A percentile compares a stretch with the other conserved stretches of the same genome.
Conservation (phyloP, 169 alveolate species). For the Amoebophrya sp. region DNA sequence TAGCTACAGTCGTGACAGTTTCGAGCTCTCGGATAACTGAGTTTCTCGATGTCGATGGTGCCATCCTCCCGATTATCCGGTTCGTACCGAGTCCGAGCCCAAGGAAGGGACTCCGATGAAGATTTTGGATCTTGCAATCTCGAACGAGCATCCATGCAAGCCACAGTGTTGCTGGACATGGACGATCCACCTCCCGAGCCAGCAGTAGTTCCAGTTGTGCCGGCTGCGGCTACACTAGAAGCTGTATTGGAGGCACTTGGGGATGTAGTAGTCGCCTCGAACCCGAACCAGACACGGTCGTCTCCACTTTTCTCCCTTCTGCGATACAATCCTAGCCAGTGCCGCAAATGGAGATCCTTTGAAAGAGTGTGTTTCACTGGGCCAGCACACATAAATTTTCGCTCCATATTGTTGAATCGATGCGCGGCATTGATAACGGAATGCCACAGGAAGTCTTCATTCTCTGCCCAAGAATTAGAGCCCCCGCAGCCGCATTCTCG, state of each 20-base stretch:
- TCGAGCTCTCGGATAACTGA: neutral
- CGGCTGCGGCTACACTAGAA: no score
- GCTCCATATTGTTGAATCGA: neutral
- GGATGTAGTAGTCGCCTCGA: no score
- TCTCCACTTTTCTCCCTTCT: neutral
- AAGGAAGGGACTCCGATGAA: neutral
- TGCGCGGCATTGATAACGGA: neutral
- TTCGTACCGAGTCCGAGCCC: neutral
- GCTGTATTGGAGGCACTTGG: no score
- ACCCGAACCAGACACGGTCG: neutral
- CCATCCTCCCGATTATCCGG: neutral
- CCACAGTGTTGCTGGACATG: no score
- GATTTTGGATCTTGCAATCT: neutral
- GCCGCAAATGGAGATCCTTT: neutral
- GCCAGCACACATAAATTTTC: neutral
- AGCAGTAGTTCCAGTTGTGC: no score
- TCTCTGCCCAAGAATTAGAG: no score
- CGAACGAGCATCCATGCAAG: neutral
- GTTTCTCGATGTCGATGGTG: neutral
- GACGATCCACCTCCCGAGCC: no score
- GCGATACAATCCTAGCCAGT: neutral
- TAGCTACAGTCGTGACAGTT: neutral
- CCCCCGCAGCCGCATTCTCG: no score
- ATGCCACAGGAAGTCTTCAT: neutral
- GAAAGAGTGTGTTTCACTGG: neutral